A percentile compares a stretch with the other conserved stretches of the same genome.
Conservation (phyloP, 805 yeast species). For the Cyberlindnera euphorbiae region DNA sequence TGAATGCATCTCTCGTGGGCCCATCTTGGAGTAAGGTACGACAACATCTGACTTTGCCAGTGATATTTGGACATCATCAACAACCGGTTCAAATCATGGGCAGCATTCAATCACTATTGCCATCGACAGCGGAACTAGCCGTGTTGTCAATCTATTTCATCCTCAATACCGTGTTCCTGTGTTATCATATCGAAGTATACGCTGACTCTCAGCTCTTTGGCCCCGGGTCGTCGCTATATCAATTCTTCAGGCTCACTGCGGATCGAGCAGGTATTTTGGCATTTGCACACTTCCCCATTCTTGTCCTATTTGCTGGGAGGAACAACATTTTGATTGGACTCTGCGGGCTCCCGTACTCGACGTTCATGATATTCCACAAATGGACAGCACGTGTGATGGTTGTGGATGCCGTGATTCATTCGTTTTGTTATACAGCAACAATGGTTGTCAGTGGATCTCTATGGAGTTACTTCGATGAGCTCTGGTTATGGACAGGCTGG, state of each 20-base stretch:
- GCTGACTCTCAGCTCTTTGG: slow-evolving; percentile 20
- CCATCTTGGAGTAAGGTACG: slow-evolving; percentile 14
- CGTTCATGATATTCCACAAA: slow-evolving; percentile 65
- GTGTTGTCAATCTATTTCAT: slow-evolving; percentile 30
- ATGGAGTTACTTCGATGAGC: background rate
- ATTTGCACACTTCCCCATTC: slow-evolving; percentile 44
- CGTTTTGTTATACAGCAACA: slow-evolving; percentile 19
- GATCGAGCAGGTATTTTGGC: slow-evolving; percentile 25
- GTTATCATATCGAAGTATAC: slow-evolving; percentile 11
- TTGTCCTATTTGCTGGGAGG: slow-evolving; percentile 64
- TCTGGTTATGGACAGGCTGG: slow-evolving; percentile 20
- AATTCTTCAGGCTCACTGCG: slow-evolving; percentile 8
- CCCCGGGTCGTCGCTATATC: slow-evolving; percentile 7
- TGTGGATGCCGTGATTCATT: slow-evolving; percentile 42
- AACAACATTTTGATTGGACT: slow-evolving; percentile 59
- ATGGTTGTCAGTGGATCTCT: slow-evolving; percentile 4
- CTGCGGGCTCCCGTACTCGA: slow-evolving; percentile 59
- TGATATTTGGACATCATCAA: slow-evolving; percentile 19
- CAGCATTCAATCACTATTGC: slow-evolving; percentile 17
- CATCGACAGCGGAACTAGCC: slow-evolving; percentile 23
- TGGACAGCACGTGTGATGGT: slow-evolving; percentile 51
- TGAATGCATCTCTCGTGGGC: no score
- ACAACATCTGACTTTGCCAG: slow-evolving; percentile 16
- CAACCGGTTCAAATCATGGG: slow-evolving; percentile 15
- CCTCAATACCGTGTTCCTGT: slow-evolving; percentile 13